Percentiles rank a stretch among this genome's conserved stretches.
Evolutionary conservation across 352 stramenopile genomes (phyloP).

Genomic region (Sclerospora graminicola): DNA sequence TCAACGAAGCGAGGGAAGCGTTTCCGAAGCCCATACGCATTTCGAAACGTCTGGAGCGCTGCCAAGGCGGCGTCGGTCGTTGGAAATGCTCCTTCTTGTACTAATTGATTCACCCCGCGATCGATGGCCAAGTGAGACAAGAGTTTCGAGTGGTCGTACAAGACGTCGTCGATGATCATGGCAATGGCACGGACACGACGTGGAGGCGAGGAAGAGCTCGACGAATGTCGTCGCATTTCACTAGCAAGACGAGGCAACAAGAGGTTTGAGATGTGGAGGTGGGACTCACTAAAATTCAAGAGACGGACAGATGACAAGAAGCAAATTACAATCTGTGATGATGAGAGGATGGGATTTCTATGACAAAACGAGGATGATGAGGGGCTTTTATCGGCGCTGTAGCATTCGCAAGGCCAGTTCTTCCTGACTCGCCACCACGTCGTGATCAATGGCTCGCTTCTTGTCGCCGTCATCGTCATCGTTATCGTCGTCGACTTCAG

Average conservation of each 20-base stretch:
- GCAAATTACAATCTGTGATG: background rate
- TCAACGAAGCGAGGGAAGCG: conserved; percentile 79
- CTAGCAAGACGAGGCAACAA: conserved; percentile 13
- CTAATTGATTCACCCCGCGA: conserved; percentile 60
- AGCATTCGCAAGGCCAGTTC: conserved; percentile 70
- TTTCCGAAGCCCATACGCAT: conserved; percentile 75
- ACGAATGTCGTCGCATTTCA: conserved; percentile 9
- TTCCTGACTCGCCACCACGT: conserved; percentile 58
- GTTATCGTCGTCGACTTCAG: conserved; percentile 25
- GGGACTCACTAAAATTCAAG: background rate
- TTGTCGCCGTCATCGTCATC: conserved; percentile 7
- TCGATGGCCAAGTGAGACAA: conserved; percentile 74
- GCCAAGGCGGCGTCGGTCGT: conserved; percentile 56
- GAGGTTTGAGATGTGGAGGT: conserved; percentile 6
- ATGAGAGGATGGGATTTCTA: background rate
- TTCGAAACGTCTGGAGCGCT: conserved; percentile 68
- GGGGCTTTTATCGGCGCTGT: conserved; percentile 37
- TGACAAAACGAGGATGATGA: no score
- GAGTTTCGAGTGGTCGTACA: conserved; percentile 78
- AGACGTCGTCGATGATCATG: conserved; percentile 81
- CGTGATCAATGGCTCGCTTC: conserved; percentile 33
- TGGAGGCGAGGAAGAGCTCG: conserved; percentile 1
- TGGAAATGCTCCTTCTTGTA: conserved; percentile 55
- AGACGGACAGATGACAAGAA: background rate
- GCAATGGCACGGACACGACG: conserved; percentile 67